A percentile compares a stretch with the other conserved stretches of the same genome.
These are phyloP conservation scores for Parathielavia appendiculata DNA, from an alignment of 495 filamentous ascomycete genomes.

Conservation along the genomic window DNA sequence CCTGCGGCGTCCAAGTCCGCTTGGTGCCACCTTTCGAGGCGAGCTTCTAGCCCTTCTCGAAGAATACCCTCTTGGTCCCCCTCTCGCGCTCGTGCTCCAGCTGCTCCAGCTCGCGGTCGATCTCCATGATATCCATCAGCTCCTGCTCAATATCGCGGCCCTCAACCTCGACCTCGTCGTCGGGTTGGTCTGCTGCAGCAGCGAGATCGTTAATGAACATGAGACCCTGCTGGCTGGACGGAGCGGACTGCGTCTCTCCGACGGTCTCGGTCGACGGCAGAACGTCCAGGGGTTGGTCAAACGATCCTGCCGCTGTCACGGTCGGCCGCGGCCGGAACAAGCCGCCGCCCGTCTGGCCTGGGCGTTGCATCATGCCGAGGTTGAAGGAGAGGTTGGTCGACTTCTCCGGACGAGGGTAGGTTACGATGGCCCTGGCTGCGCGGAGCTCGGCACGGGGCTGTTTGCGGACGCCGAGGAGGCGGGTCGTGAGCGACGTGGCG, in stretches of 20 bases:
- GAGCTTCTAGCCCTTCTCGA: conserved; percentile 36
- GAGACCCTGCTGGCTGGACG: conserved; percentile 30
- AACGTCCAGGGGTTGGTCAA: conserved; percentile 23
- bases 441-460: conserved; percentile 27
- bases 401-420: conserved; percentile 38
- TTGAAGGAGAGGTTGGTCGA: conserved; percentile 43
- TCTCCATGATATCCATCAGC: conserved; percentile 52
- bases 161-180: conserved; percentile 42
- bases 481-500: conserved; percentile 33
- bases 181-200: conserved; percentile 38
- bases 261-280: conserved; percentile 23
- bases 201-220: conserved; percentile 41
- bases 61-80: conserved; percentile 46
- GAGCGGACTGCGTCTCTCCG: conserved; percentile 12
- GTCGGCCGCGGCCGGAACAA: conserved; percentile 14
- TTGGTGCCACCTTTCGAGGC: background rate
- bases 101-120: conserved; percentile 48
- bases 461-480: conserved; percentile 30
- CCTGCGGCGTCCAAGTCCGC: background rate
- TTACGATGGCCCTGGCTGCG: conserved; percentile 37
- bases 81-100: conserved; percentile 41
- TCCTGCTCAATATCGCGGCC: conserved; percentile 48
- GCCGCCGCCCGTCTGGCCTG: conserved; percentile 9
- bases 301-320: conserved; percentile 8
- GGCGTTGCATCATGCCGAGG: conserved; percentile 33